phyloP scores from a whole-genome alignment of 75 land plant genomes.

The Pinus taeda region DNA sequence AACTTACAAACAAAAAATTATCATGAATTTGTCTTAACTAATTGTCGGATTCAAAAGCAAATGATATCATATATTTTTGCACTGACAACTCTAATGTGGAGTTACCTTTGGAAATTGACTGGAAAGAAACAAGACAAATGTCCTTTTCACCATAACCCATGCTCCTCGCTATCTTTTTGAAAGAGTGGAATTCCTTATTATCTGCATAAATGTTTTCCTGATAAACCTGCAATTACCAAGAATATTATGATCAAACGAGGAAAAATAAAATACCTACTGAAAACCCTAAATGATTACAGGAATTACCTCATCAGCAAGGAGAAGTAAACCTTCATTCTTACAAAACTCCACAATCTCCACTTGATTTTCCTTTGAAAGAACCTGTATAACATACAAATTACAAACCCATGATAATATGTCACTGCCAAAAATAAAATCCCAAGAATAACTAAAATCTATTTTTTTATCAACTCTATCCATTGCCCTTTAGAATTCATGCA shows the following conservation, averaged over 20 bases:
- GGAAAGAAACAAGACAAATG: conserved; percentile 77
- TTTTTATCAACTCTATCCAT: not conserved
- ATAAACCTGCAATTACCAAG: conserved; percentile 68
- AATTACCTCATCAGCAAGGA: conserved; percentile 98
- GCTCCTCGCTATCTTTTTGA: conserved; percentile 88
- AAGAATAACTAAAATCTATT: not conserved
- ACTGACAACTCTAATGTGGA: not conserved
- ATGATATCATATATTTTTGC: too few relatives aligned
- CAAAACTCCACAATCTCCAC: conserved; percentile 81
- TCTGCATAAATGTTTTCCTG: conserved; percentile 94
- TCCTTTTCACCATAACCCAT: conserved; percentile 92
- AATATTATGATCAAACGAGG: not conserved
- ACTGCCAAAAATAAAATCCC: not conserved
- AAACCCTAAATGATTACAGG: conserved; percentile 6
- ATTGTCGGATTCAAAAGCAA: too few relatives aligned
- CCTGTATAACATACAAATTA: conserved; percentile 35
- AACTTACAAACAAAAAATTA: too few relatives aligned
- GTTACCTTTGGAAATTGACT: conserved; percentile 96
- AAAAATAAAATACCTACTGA: conserved; percentile 2
- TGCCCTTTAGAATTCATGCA: not conserved
- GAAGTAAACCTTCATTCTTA: conserved; percentile 85
- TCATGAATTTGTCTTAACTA: too few relatives aligned
- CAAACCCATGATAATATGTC: not conserved
- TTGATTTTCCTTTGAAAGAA: conserved; percentile 92
- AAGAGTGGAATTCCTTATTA: conserved; percentile 89